Evolutionary conservation across 2,329 filamentous ascomycete species (phyloP).

Genomic region (Myriosclerotinia curreyana): DNA sequence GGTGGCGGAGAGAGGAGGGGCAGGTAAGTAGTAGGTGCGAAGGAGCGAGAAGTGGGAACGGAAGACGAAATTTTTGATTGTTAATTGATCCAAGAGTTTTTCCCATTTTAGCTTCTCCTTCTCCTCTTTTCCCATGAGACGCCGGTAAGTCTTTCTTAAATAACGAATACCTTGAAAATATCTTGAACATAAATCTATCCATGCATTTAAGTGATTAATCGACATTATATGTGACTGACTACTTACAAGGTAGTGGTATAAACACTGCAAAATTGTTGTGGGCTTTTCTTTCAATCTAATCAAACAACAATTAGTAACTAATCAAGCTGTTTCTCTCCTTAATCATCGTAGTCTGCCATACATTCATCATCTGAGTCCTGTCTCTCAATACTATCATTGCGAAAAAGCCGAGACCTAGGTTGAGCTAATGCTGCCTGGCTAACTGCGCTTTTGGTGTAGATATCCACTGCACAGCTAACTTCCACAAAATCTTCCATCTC

Average conservation of each 20-base stretch:
- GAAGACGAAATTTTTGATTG: too few species aligned
- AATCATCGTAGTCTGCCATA: not conserved
- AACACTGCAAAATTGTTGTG: not conserved
- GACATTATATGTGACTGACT: not conserved
- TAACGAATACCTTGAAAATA: not conserved
- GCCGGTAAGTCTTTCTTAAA: not conserved
- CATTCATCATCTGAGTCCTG: not conserved
- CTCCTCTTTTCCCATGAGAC: not conserved
- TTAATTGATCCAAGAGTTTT: not conserved
- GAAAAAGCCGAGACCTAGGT: not conserved
- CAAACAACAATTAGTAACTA: not conserved
- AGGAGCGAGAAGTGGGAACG: not conserved
- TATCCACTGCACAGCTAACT: slow-evolving; percentile 56
- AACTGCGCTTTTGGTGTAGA: slow-evolving; percentile 37
- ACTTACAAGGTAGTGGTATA: not conserved
- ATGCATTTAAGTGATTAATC: not conserved
- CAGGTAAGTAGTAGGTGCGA: not conserved
- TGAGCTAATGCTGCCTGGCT: slow-evolving; percentile 31
- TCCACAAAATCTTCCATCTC: slow-evolving; percentile 96
- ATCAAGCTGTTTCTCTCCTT: not conserved
- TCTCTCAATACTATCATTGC: not conserved
- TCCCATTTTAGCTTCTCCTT: not conserved
- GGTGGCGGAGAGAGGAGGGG: not conserved
- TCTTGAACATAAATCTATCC: not conserved
- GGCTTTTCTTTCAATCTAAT: not conserved